Evolutionary conservation across 179 eudicot genomes (phyloP).

Genomic region (Silene coronaria): DNA sequence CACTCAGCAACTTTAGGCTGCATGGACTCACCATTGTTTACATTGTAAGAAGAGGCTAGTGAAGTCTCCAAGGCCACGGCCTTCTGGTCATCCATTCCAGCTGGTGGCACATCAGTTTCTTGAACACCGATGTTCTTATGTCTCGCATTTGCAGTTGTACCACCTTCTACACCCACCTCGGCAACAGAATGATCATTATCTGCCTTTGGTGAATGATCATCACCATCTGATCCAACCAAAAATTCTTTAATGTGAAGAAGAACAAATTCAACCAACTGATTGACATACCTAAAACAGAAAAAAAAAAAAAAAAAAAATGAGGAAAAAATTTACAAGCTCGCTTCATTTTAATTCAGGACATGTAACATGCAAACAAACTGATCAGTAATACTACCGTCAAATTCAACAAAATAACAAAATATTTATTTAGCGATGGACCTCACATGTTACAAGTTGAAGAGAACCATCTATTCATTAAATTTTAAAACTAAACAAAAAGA

Average conservation of each 20-base stretch:
- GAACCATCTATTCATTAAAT: not conserved
- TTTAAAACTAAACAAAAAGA: not conserved
- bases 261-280: conserved; percentile 76
- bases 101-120: conserved; percentile 28
- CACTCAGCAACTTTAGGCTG: conserved; percentile 67
- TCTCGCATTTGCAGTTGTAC: conserved; percentile 29
- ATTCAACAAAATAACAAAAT: not conserved
- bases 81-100: conserved; percentile 28
- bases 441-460: not conserved
- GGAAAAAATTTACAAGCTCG: not conserved
- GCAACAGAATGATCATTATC: conserved; percentile 29
- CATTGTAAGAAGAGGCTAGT: conserved; percentile 24
- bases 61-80: conserved; percentile 34
- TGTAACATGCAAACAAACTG: conserved; percentile 6
- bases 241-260: conserved; percentile 48
- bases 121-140: conserved; percentile 26
- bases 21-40: conserved; percentile 33
- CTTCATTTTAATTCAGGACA: not conserved
- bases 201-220: conserved; percentile 41
- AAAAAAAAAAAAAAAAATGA: conserved; percentile 16
- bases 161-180: conserved; percentile 26
- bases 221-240: conserved; percentile 37
- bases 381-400: conserved; percentile 8
- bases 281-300: conserved; percentile 58
- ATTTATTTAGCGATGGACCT: not conserved